Conservation (phyloP, 2,329 filamentous ascomycete species). For the Pseudocercospora musae region DNA sequence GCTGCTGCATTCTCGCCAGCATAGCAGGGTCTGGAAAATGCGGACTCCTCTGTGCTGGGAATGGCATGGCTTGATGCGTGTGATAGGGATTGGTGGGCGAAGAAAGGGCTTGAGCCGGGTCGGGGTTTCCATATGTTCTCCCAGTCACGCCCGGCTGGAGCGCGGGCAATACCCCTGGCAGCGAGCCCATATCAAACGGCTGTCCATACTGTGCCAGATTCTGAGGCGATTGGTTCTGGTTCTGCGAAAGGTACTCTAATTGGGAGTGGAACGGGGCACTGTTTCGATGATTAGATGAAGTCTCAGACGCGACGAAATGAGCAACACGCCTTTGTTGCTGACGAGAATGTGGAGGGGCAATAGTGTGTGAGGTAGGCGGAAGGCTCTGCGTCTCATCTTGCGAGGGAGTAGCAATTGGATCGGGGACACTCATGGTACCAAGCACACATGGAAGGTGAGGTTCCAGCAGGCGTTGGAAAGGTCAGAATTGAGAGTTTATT, state of each 20-base stretch:
- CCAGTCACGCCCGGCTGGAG: conserved; percentile 11
- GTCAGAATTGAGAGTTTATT: conserved; percentile 6
- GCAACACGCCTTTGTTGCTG: conserved; percentile 16
- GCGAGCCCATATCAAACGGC: conserved; percentile 20
- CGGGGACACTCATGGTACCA: conserved; percentile 9
- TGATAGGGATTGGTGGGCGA: conserved; percentile 8
- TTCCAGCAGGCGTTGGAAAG: neutral
- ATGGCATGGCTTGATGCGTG: conserved; percentile 17
- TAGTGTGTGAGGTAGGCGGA: neutral
- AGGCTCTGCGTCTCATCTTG: neutral
- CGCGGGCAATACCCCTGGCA: conserved; percentile 20
- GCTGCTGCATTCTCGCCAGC: conserved; percentile 24
- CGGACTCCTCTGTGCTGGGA: conserved; percentile 21
- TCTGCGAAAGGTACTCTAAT: conserved; percentile 21
- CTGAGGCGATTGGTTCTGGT: conserved; percentile 15
- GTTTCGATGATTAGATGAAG: conserved; percentile 2
- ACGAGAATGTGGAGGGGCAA: conserved; percentile 1
- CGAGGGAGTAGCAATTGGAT: conserved; percentile 6
- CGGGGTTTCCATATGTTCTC: conserved; percentile 16
- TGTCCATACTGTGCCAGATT: conserved; percentile 18
- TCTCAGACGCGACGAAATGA: neutral
- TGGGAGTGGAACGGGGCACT: conserved; percentile 25
- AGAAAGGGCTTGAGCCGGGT: conserved; percentile 14
- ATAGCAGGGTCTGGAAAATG: conserved; percentile 18
- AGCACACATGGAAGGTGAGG: conserved; percentile 1